These are phyloP conservation scores for Astragalus membranaceus DNA, from an alignment of 306 rosid species.

Conservation along the genomic window DNA sequence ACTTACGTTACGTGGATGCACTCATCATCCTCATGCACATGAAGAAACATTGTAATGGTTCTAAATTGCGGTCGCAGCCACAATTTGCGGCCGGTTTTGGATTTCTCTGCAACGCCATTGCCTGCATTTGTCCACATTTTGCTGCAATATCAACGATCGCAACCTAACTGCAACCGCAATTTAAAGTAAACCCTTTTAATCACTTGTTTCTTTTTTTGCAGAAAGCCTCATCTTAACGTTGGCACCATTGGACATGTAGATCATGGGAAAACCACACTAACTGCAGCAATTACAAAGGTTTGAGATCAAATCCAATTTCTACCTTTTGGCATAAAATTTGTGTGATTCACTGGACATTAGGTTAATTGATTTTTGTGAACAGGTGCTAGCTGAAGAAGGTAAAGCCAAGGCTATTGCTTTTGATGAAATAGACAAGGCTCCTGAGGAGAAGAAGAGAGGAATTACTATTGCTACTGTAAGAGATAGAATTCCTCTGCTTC, in stretches of 20 bases:
- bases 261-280: conserved; percentile 93
- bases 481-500: neutral
- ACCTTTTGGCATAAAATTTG: neutral
- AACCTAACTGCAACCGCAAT: too few relatives aligned
- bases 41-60: neutral
- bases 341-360: neutral
- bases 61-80: too few relatives aligned
- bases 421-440: conserved; percentile 95
- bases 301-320: conserved; percentile 1
- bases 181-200: too few relatives aligned
- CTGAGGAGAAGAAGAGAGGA: conserved; percentile 97
- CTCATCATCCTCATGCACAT: neutral
- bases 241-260: conserved; percentile 96
- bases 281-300: conserved; percentile 98
- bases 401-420: conserved; percentile 96
- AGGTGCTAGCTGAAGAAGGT: conserved; percentile 94
- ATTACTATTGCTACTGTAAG: conserved; percentile 87
- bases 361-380: conserved; percentile 1
- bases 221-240: conserved; percentile 92
- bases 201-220: conserved; percentile 19
- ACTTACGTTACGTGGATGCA: neutral
- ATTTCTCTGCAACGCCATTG: too few relatives aligned
- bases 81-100: too few relatives aligned
- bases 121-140: too few relatives aligned
- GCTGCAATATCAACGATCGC: too few relatives aligned